phyloP scores from a whole-genome alignment of 495 filamentous ascomycete species.

The Corynascus novoguineensis region DNA sequence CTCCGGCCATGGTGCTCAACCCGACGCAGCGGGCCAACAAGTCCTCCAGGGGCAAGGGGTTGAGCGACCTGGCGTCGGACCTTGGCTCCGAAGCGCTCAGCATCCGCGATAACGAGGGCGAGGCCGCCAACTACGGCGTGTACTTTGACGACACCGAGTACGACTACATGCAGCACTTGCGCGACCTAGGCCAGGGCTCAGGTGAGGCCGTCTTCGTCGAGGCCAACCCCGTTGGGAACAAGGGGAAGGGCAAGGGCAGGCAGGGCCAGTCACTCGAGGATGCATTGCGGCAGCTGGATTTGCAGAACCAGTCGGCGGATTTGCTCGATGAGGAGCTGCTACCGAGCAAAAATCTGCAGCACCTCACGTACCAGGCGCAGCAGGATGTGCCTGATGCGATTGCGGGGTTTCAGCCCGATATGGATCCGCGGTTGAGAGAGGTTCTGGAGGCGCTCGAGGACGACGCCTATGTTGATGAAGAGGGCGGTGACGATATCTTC shows the following conservation, averaged over 20 bases:
- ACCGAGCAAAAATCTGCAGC: constrained; percentile 64
- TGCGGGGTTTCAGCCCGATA: constrained; percentile 91
- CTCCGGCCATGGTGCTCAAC: constrained; percentile 76
- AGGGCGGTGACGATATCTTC: constrained; percentile 68
- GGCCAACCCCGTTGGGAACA: constrained; percentile 56
- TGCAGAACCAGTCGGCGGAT: constrained; percentile 54
- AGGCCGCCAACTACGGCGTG: constrained; percentile 89
- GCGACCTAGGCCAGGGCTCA: constrained; percentile 61
- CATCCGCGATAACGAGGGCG: constrained; percentile 85
- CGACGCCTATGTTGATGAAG: constrained; percentile 90
- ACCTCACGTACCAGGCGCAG: constrained; percentile 82
- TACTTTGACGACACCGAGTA: constrained; percentile 85
- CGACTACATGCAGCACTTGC: constrained; percentile 99
- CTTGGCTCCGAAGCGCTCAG: constrained; percentile 54
- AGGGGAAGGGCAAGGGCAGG: constrained; percentile 63
- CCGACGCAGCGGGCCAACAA: constrained; percentile 39
- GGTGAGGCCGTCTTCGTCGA: constrained; percentile 72
- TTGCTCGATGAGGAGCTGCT: constrained; percentile 63
- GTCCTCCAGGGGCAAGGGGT: constrained; percentile 43
- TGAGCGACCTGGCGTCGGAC: constrained; percentile 70
- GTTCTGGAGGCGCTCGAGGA: constrained; percentile 93
- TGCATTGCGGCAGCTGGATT: constrained; percentile 61
- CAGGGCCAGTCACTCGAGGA: constrained; percentile 67
- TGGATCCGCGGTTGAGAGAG: constrained; percentile 92
- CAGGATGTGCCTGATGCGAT: constrained; percentile 88